phyloP scores from a whole-genome alignment of 352 stramenopile species.

The Phytopythium montanum region DNA sequence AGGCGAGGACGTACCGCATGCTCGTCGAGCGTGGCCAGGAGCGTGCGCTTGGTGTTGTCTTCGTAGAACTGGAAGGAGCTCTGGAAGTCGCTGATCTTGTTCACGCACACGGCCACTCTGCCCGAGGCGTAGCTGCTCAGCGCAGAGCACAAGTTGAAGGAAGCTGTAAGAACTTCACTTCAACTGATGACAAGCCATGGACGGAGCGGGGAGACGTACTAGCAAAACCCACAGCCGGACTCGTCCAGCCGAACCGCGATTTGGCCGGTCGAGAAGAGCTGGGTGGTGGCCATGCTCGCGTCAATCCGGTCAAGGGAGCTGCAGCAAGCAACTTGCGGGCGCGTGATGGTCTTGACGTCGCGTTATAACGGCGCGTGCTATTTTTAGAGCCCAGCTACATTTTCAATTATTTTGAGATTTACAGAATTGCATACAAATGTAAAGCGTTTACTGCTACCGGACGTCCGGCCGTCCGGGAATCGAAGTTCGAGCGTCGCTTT shows the following conservation, averaged over 20 bases:
- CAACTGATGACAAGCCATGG: background rate
- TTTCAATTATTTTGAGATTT: too few relatives aligned
- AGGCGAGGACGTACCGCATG: constrained; percentile 41
- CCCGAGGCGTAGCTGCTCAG: constrained; percentile 55
- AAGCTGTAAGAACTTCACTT: constrained; percentile 5
- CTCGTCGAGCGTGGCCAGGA: constrained; percentile 63
- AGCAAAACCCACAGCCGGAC: constrained; percentile 66
- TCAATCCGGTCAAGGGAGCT: background rate
- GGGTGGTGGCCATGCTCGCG: constrained; percentile 4
- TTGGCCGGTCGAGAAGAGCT: constrained; percentile 43
- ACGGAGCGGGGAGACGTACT: constrained; percentile 25
- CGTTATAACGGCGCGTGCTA: too few relatives aligned
- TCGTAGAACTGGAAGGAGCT: constrained; percentile 64
- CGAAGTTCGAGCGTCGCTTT: too few relatives aligned
- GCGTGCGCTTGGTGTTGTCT: constrained; percentile 49
- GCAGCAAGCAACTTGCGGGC: background rate
- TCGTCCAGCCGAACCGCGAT: constrained; percentile 52
- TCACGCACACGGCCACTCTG: constrained; percentile 63
- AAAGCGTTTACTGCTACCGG: too few relatives aligned
- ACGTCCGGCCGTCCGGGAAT: too few relatives aligned
- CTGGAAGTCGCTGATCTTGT: constrained; percentile 68
- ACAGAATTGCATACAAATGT: too few relatives aligned
- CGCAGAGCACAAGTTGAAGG: background rate
- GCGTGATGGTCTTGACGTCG: background rate
- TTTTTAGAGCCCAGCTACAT: too few relatives aligned